phyloP scores from a whole-genome alignment of 192 early-diverging fungal genomes.

The Entomortierella chlamydospora region DNA sequence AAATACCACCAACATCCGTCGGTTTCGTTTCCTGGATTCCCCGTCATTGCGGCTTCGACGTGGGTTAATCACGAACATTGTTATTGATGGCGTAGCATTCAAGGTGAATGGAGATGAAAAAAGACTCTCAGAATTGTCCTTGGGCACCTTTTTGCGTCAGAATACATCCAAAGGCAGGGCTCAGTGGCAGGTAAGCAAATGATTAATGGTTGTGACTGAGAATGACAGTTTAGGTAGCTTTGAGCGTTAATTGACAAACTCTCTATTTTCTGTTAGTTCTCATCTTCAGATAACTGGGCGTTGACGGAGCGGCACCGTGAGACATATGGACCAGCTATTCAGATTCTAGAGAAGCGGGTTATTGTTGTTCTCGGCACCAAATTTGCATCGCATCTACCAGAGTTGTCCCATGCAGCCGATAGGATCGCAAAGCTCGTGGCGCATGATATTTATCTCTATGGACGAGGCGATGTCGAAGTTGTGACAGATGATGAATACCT shows the following conservation, averaged over 20 bases:
- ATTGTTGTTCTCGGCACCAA: conserved; percentile 27
- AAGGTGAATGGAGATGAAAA: conserved; percentile 43
- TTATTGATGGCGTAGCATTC: conserved; percentile 50
- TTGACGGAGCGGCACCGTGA: conserved; percentile 63
- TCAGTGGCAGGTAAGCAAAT: conserved; percentile 39
- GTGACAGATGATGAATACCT: conserved; percentile 66
- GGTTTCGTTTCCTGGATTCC: conserved; percentile 65
- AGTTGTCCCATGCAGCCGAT: conserved; percentile 14
- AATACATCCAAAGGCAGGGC: background rate
- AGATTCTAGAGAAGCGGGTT: conserved; percentile 30
- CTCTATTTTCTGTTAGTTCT: background rate
- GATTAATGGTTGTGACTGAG: too few relatives aligned
- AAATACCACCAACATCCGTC: conserved; percentile 71
- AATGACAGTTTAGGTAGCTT: too few relatives aligned
- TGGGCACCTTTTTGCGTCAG: conserved; percentile 16
- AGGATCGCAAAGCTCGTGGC: conserved; percentile 69
- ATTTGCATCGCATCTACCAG: conserved; percentile 22
- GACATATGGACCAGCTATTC: conserved; percentile 75
- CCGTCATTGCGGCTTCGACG: conserved; percentile 30
- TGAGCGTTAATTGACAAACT: too few relatives aligned
- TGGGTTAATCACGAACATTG: conserved; percentile 4
- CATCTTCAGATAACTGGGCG: conserved; percentile 21
- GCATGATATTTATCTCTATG: conserved; percentile 75
- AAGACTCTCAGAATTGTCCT: background rate
- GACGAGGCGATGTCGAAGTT: conserved; percentile 69